These are phyloP conservation scores for Lepraria neglecta DNA, from an alignment of 495 filamentous ascomycete species.

Conservation along the genomic window DNA sequence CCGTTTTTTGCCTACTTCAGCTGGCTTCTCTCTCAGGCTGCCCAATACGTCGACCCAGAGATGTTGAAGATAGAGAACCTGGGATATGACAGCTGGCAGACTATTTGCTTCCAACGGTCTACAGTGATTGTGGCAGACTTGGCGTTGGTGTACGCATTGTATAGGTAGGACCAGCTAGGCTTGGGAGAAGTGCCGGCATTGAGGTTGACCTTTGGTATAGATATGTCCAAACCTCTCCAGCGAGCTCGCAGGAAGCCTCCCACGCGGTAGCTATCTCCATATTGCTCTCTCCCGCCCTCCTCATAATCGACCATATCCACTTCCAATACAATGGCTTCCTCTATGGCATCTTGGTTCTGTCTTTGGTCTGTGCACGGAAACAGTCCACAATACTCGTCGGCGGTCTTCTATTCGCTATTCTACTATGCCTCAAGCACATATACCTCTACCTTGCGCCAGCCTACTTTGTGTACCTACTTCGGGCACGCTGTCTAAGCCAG, in stretches of 20 bases:
- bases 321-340: constrained; percentile 99
- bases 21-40: constrained; percentile 81
- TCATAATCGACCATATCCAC: constrained; percentile 98
- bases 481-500: constrained; percentile 80
- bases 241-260: constrained; percentile 62
- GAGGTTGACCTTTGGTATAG: constrained; percentile 36
- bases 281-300: constrained; percentile 80
- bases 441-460: constrained; percentile 95
- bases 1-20: constrained; percentile 97
- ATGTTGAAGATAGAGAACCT: constrained; percentile 81
- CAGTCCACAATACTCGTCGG: constrained; percentile 69
- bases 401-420: constrained; percentile 71
- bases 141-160: constrained; percentile 75
- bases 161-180: constrained; percentile 47
- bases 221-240: constrained; percentile 61
- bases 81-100: constrained; percentile 81
- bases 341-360: constrained; percentile 82
- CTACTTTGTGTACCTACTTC: constrained; percentile 87
- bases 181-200: background rate
- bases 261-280: constrained; percentile 86
- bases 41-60: constrained; percentile 64
- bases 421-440: constrained; percentile 95
- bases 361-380: constrained; percentile 72
- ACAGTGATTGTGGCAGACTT: constrained; percentile 86
- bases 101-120: constrained; percentile 82